These are phyloP conservation scores for Dentipellis sp. DNA, from an alignment of 768 basidiomycete genomes.

Conservation along the genomic window DNA sequence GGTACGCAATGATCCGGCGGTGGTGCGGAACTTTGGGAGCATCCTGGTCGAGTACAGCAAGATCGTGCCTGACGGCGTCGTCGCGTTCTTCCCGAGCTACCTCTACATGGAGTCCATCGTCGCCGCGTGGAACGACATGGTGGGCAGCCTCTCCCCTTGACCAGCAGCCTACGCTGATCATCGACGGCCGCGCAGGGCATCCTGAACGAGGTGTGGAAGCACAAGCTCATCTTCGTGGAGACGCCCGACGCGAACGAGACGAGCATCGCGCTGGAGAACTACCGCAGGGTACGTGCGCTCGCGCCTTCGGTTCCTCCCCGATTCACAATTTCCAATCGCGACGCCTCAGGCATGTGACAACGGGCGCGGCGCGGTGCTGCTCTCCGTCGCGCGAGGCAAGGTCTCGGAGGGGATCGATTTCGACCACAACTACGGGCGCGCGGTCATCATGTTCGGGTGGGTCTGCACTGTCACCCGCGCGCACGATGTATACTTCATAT, in stretches of 20 bases:
- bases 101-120: conserved; percentile 99
- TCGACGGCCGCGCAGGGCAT: conserved; percentile 60
- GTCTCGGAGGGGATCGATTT: conserved; percentile 99
- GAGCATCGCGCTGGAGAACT: conserved; percentile 95
- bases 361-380: conserved; percentile 89
- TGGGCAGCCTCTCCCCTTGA: conserved; percentile 30
- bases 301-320: neutral
- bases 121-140: conserved; percentile 99
- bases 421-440: conserved; percentile 98
- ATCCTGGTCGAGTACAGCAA: conserved; percentile 98
- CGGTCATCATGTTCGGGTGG: conserved; percentile 99
- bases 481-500: neutral
- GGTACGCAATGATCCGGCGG: conserved; percentile 97
- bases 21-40: conserved; percentile 97
- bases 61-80: conserved; percentile 96
- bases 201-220: conserved; percentile 98
- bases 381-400: conserved; percentile 97
- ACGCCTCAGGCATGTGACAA: conserved; percentile 91
- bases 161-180: neutral
- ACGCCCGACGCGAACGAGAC: conserved; percentile 99
- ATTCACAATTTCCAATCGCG: neutral
- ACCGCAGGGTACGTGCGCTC: conserved; percentile 59
- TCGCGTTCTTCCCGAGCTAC: conserved; percentile 98
- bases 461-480: conserved; percentile 14
- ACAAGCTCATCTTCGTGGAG: conserved; percentile 98